Evolutionary conservation across 768 basidiomycete genomes (phyloP), one percentile per base, ranked within the genome.

Genomic region (Xerocomus brunneocitrinus): DNA sequence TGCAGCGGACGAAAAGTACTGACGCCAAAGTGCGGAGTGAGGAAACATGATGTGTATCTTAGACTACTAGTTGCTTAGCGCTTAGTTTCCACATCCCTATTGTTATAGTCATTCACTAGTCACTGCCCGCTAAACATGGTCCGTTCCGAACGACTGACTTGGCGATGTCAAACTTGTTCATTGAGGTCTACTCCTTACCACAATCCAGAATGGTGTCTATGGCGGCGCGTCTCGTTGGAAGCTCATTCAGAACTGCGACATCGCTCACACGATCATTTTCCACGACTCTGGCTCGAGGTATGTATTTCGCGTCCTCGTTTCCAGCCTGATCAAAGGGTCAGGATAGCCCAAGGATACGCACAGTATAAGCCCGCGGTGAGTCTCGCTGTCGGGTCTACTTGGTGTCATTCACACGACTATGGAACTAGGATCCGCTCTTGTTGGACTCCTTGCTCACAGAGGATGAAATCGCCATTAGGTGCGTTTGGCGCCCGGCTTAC

Each of bases 401-500:
- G 24, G 16, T 31, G 24, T 13, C 10, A n/a, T 57, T 54, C 36
- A 60, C 58, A 28, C n/a, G 49, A 25, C 8, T 35, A n/a, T 13
- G 12, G 32, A 12, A 13, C 32, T 52, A 94, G 91, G 95, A 98
- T 66, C 89, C 94, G 0, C 73, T 98, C 58, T 81, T 81, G 61
- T 63, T 93, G 28, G 88, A 92, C 55, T 82, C 83, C 0, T 76
- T 90, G 38, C 73, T 98, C 56, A 90, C 90, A 0, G 92, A 93
- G 48, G 95, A 97, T 35, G 95, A 98, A 71, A 77, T 82, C 58
- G 87, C 89, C 13, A 87, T 97, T 60, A 82, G 92, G 94, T 93
- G 55, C 25, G 58, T 40, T 4, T 38, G 41, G 76, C 59, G 53
- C 16, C 30, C 42, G 10, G 16, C 27, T n/a, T 8, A 30, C n/a